Evolutionary conservation across 805 yeast genomes (phyloP).

Genomic region (Kodamaea kakaduensis): DNA sequence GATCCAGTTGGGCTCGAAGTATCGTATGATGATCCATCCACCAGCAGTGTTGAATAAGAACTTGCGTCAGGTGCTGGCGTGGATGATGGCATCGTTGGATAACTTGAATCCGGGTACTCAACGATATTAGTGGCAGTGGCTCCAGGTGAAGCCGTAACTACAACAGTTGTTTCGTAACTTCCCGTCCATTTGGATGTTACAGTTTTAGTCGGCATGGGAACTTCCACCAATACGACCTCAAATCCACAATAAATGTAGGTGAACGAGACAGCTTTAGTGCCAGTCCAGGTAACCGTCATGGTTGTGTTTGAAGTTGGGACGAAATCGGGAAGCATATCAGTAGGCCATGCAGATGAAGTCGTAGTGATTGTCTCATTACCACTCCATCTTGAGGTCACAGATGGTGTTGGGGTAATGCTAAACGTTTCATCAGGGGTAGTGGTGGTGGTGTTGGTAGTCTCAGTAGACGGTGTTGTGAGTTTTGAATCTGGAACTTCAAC

Average conservation of each 20-base stretch:
- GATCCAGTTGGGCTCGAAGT: too few relatives aligned
- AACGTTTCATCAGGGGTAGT: conserved; percentile 2
- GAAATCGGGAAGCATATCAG: conserved; percentile 10
- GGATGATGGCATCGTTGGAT: too few relatives aligned
- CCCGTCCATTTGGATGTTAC: conserved; percentile 2
- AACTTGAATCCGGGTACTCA: too few relatives aligned
- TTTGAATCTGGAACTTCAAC: conserved; percentile 12
- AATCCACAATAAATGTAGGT: conserved; percentile 6
- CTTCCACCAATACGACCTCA: conserved; percentile 11
- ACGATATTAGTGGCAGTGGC: conserved; percentile 11
- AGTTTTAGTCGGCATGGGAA: conserved; percentile 6
- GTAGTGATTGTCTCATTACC: conserved; percentile 13
- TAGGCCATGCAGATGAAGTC: conserved; percentile 9
- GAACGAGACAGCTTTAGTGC: conserved; percentile 3
- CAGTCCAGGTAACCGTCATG: background rate
- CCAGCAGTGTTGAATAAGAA: too few relatives aligned
- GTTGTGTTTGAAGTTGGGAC: conserved; percentile 11
- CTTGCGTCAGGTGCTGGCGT: too few relatives aligned
- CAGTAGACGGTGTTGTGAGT: too few relatives aligned
- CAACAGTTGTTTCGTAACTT: background rate
- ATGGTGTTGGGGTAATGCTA: conserved; percentile 3
- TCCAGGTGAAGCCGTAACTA: conserved; percentile 5
- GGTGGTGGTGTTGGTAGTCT: too few relatives aligned
- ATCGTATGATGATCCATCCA: too few relatives aligned
- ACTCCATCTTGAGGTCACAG: conserved; percentile 9